Evolutionary conservation across 805 yeast genomes (phyloP), one percentile per base, ranked within the genome.

Genomic region (Wickerhamomyces strasburgensis): DNA sequence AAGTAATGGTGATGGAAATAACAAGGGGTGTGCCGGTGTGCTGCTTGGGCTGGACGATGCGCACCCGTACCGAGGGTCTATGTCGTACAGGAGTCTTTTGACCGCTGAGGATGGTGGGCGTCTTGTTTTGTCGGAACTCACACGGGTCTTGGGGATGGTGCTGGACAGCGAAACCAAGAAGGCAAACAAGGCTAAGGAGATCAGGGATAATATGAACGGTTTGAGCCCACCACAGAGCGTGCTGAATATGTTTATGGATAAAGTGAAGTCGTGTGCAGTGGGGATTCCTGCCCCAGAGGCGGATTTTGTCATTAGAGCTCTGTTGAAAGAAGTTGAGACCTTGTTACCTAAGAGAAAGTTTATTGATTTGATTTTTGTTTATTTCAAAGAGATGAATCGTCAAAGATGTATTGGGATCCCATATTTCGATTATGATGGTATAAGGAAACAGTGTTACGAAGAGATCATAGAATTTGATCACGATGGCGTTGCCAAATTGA

Each of bases 401-500:
- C 37, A 30, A n/a, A n/a, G 39, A 14, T 29, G 31, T 30, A 29
- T 40, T n/a, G 39, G 39, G 6, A 33, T 39, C 5, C 38, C 38
- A 7, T 31, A 32, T 17, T 16, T 34, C 13, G 43, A 39, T 18
- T 25, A 23, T 5, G 39, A 35, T 2, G 14, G 4, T 7, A 11
- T 39, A 5, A 5, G 23, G 16, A 15, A 15, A 10, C 27, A 19
- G 13, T n/a, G n/a, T n/a, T 19, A 25, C 17, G 24, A 26, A 11
- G 27, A 27, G 10, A 10, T 34, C 2, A 11, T 38, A 13, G 18
- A 18, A 3, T 34, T 34, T 34, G 21, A 19, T 14, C 14, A n/a
- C 2, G 14, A 30, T 19, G 34, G 33, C 3, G 23, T 14, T 13
- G 31, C 41, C 10, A n/a, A 6, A 15, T 19, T 39, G 15, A 32